Conservation (phyloP, 1,139 yeast genomes). For the Sugiyamaella castrensis region DNA sequence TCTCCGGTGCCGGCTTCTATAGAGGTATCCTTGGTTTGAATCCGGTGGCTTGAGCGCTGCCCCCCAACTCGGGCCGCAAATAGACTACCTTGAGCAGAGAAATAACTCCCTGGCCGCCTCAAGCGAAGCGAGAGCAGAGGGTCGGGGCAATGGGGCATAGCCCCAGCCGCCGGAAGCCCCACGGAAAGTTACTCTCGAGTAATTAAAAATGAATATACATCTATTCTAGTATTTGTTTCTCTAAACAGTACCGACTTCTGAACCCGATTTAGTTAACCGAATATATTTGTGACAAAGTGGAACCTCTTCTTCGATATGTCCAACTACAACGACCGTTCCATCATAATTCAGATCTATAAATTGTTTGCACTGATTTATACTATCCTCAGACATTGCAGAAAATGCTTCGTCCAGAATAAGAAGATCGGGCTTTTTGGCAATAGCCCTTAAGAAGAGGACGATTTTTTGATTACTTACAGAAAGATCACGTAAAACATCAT, state of each 20-base stretch:
- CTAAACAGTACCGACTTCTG: constrained; percentile 11
- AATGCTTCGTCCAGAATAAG: constrained; percentile 90
- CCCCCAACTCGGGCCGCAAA: too few relatives aligned
- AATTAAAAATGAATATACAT: not conserved
- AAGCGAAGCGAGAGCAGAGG: not conserved
- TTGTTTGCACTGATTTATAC: constrained; percentile 63
- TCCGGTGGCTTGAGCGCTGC: too few relatives aligned
- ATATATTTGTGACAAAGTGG: constrained; percentile 55
- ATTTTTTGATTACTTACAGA: constrained; percentile 76
- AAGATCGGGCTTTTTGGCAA: constrained; percentile 71
- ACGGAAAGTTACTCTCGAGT: too few relatives aligned
- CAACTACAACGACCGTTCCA: constrained; percentile 72
- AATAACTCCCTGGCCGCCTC: too few relatives aligned
- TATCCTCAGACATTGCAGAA: constrained; percentile 77
- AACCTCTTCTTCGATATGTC: constrained; percentile 67
- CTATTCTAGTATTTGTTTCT: too few relatives aligned
- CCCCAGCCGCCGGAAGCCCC: not conserved
- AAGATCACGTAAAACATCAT: constrained; percentile 50
- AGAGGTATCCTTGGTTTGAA: too few relatives aligned
- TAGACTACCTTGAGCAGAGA: too few relatives aligned
- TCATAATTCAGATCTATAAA: constrained; percentile 56
- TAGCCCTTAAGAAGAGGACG: constrained; percentile 68
- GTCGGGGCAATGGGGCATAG: too few relatives aligned
- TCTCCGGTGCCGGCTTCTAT: too few relatives aligned
- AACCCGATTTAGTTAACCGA: constrained; percentile 31